Conservation (phyloP, 1,284 basidiomycete genomes). For the Austroboletus novae-zelandiae region DNA sequence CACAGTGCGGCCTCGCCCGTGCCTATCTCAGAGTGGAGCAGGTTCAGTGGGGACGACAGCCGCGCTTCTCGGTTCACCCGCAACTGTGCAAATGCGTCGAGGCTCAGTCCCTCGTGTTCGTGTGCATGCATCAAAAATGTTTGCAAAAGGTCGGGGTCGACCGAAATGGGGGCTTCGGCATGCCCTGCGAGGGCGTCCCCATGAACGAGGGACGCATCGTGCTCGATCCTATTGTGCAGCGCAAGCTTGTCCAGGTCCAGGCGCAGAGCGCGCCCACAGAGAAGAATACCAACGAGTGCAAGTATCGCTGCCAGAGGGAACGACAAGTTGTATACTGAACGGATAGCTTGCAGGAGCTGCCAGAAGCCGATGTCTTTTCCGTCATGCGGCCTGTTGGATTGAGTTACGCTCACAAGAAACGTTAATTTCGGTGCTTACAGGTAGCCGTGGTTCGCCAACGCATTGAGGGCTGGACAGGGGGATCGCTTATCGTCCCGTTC, state of each 20-base stretch:
- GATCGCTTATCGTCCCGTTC: conserved; percentile 36
- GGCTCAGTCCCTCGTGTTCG: conserved; percentile 19
- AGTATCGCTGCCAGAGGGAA: conserved; percentile 35
- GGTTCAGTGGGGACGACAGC: conserved; percentile 44
- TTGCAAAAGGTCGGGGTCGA: conserved; percentile 29
- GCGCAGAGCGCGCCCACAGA: conserved; percentile 26
- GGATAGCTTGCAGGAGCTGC: conserved; percentile 35
- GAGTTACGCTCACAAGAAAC: conserved; percentile 33
- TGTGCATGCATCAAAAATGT: conserved; percentile 24
- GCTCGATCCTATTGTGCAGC: conserved; percentile 44
- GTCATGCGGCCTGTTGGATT: conserved; percentile 25
- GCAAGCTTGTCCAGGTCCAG: conserved; percentile 43
- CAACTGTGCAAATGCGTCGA: conserved; percentile 42
- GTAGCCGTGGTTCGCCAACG: conserved; percentile 46
- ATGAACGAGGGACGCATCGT: conserved; percentile 53
- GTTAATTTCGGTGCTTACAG: conserved; percentile 36
- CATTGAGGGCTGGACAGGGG: conserved; percentile 51
- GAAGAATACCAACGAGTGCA: conserved; percentile 29
- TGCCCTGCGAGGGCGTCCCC: conserved; percentile 24
- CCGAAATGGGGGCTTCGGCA: conserved; percentile 31
- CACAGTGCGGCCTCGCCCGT: conserved; percentile 54
- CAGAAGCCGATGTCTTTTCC: conserved; percentile 35
- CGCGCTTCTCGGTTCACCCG: conserved; percentile 47
- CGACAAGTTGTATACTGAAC: conserved; percentile 38
- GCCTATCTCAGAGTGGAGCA: conserved; percentile 54